Base-by-base conservation (phyloP, 2,329 filamentous ascomycete species). In the Boeremia exigua region DNA sequence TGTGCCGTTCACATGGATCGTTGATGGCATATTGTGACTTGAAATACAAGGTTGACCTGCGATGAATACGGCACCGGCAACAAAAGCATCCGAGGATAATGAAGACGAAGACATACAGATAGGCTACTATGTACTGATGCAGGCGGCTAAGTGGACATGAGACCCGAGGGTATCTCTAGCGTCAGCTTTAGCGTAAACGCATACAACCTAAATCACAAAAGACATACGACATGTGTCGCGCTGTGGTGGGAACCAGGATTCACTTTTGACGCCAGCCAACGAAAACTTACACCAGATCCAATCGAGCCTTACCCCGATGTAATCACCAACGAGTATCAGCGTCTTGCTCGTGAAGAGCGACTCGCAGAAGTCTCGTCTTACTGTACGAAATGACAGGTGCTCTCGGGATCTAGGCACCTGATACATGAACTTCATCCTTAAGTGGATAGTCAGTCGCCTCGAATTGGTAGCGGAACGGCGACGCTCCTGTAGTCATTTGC, bases 111-210 rank as follows among this genome's bases (percentile, higher is more conserved):
- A 23, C 19, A 23, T 23, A 23, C 19, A 23, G 5, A 9, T 37
- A 30, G 36, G 37, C 43, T 53, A 47, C 42, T 36, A n/a, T n/a
- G n/a, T n/a, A 23, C 15, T 29, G 49, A n/a, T 34, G 23, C 36
- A 25, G 12, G 12, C 36, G 15, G 36, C 6, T n/a, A 10, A 15
- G 37, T 15, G 30, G 36, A 45, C 2, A 23, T 29, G 27, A 15
- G 30, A 53, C 6, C 43, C 25, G 50, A 53, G 50, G 37, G 14
- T 37, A 37, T 19, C 9, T 14, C 33, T 47, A 48, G 19, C 5
- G 19, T 23, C n/a, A 27, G 6, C 14, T 17, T 14, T 23, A 38
- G 15, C 5, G 19, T 28, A n/a, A 10, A 38, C 19, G 9, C 17
- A 19, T 23, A 23, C 19, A 5, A 23, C 9, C 17, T 29, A 14